Evolutionary conservation across 805 yeast species (phyloP).

Genomic region (Ogataea henricii): DNA sequence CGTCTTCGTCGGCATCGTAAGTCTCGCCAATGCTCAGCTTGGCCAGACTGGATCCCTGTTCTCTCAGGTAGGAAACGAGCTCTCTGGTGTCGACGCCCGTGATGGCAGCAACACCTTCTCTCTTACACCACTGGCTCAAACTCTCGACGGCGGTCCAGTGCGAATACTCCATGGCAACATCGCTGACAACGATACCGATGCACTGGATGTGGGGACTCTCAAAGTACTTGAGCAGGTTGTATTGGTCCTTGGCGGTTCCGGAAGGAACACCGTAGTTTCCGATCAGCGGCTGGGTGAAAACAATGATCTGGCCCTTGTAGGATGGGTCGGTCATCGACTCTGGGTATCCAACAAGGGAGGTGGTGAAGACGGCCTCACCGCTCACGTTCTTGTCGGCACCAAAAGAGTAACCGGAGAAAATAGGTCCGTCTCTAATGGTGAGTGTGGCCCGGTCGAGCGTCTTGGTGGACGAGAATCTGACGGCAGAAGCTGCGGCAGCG

Average conservation of each 20-base stretch:
- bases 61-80: slow-evolving; percentile 88
- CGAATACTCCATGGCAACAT: slow-evolving; percentile 92
- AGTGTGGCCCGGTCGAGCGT: slow-evolving; percentile 79
- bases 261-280: slow-evolving; percentile 99
- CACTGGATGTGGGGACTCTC: slow-evolving; percentile 93
- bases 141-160: slow-evolving; percentile 99
- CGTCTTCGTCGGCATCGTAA: slow-evolving; percentile 89
- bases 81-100: slow-evolving; percentile 98
- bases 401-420: slow-evolving; percentile 89
- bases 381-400: slow-evolving; percentile 92
- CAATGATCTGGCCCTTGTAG: slow-evolving; percentile 93
- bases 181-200: slow-evolving; percentile 94
- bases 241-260: slow-evolving; percentile 76
- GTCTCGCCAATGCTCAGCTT: slow-evolving; percentile 88
- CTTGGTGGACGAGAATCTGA: slow-evolving; percentile 34
- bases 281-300: slow-evolving; percentile 94
- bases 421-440: slow-evolving; percentile 90
- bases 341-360: slow-evolving; percentile 97
- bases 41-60: slow-evolving; percentile 93
- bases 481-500: neutral
- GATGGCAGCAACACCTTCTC: slow-evolving; percentile 94
- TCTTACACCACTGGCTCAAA: slow-evolving; percentile 91
- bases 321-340: slow-evolving; percentile 99
- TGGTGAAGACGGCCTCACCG: slow-evolving; percentile 98
- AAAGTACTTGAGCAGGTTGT: slow-evolving; percentile 81